A percentile compares a stretch with the other conserved stretches of the same genome.
Conservation (phyloP, 768 basidiomycete species). For the Rhizopogon rudus region DNA sequence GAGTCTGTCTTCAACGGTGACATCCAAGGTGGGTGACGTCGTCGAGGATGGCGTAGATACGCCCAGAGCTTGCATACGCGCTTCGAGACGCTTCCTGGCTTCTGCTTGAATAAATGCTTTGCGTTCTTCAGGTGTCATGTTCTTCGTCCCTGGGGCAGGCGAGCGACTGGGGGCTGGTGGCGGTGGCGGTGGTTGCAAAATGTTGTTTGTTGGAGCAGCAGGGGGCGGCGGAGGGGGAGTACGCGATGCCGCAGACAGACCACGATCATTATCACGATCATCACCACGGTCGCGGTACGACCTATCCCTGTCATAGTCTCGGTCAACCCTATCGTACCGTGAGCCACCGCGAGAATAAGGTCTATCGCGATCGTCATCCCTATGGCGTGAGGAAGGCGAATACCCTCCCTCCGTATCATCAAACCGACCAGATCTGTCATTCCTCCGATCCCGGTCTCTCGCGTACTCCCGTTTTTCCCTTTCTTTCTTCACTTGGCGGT, state of each 20-base stretch:
- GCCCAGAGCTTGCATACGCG: slow-evolving; percentile 82
- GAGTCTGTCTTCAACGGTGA: slow-evolving; percentile 78
- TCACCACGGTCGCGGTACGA: slow-evolving; percentile 26
- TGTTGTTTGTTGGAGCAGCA: slow-evolving; percentile 34
- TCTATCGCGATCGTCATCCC: slow-evolving; percentile 47
- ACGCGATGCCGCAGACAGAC: slow-evolving; percentile 31
- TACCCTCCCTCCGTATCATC: slow-evolving; percentile 40
- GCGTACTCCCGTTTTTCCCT: slow-evolving; percentile 76
- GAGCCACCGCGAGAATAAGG: slow-evolving; percentile 44
- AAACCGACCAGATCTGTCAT: slow-evolving; percentile 73
- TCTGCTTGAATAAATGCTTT: slow-evolving; percentile 72
- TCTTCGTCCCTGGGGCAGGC: slow-evolving; percentile 55
- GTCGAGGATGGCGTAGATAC: slow-evolving; percentile 42
- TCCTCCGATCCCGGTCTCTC: slow-evolving; percentile 77
- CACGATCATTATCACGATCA: slow-evolving; percentile 34
- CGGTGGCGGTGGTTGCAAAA: slow-evolving; percentile 42
- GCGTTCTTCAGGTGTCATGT: slow-evolving; percentile 84
- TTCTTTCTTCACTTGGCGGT: slow-evolving; percentile 69
- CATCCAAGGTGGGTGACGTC: slow-evolving; percentile 55
- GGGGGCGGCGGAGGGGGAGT: slow-evolving; percentile 46
- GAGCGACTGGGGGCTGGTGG: slow-evolving; percentile 52
- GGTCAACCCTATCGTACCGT: slow-evolving; percentile 30
- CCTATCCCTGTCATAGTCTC: slow-evolving; percentile 31
- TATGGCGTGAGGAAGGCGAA: slow-evolving; percentile 21
- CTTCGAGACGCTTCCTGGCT: slow-evolving; percentile 78